A percentile compares a stretch with the other conserved stretches of the same genome.
Conservation (phyloP, 2,329 filamentous ascomycete genomes). For the Aureobasidium sp. region DNA sequence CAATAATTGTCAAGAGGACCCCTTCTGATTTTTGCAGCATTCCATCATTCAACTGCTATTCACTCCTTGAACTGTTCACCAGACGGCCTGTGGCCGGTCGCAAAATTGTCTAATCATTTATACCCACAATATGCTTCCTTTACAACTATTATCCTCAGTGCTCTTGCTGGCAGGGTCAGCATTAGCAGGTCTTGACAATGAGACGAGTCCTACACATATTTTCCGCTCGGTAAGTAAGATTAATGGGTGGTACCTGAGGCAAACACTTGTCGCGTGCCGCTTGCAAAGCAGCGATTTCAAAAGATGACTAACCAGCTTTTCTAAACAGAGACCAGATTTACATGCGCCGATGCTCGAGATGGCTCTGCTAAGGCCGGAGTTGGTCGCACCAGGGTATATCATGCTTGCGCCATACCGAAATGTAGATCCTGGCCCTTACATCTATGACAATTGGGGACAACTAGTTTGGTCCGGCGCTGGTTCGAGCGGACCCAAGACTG, state of each 20-base stretch:
- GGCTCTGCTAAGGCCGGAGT: slow-evolving; percentile 24
- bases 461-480: slow-evolving; percentile 44
- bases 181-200: slow-evolving; percentile 23
- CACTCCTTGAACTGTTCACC: background rate
- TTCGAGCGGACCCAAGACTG: slow-evolving; percentile 39
- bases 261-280: background rate
- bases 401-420: slow-evolving; percentile 43
- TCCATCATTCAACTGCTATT: background rate
- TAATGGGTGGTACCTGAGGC: background rate
- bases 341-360: slow-evolving; percentile 29
- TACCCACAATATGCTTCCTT: background rate
- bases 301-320: slow-evolving; percentile 12
- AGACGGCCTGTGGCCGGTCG: slow-evolving; percentile 10
- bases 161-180: slow-evolving; percentile 13
- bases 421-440: slow-evolving; percentile 41
- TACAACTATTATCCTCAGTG: slow-evolving; percentile 7
- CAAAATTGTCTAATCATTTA: background rate
- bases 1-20: background rate
- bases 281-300: background rate
- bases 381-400: slow-evolving; percentile 39
- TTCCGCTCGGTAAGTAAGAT: slow-evolving; percentile 26
- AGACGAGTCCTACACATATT: slow-evolving; percentile 26
- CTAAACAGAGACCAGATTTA: slow-evolving; percentile 28
- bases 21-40: background rate
- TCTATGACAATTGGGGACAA: slow-evolving; percentile 43